Evolutionary conservation across 345 rosid genomes (phyloP).

Genomic region (Atalantia buxifolia): DNA sequence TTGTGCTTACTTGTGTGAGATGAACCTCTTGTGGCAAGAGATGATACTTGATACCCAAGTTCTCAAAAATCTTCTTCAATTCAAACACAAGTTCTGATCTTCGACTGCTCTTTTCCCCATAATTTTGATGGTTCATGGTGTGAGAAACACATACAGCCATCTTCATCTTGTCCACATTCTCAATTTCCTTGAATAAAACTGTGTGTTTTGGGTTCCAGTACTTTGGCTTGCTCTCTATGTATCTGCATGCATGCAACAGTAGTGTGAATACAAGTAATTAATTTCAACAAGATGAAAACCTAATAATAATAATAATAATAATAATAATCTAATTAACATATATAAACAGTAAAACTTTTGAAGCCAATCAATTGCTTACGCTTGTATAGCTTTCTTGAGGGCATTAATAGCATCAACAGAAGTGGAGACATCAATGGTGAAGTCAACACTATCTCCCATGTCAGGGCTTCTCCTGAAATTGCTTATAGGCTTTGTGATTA

Average conservation of each 20-base stretch:
- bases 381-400: slow-evolving; percentile 52
- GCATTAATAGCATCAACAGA: slow-evolving; percentile 42
- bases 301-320: too few relatives aligned
- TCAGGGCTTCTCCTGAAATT: slow-evolving; percentile 60
- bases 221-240: slow-evolving; percentile 56
- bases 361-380: slow-evolving; percentile 20
- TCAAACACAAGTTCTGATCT: slow-evolving; percentile 50
- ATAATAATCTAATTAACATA: too few relatives aligned
- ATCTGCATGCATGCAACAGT: slow-evolving; percentile 23
- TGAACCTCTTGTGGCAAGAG: slow-evolving; percentile 55
- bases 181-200: slow-evolving; percentile 47
- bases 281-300: too few relatives aligned
- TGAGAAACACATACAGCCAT: slow-evolving; percentile 40
- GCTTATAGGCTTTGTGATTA: slow-evolving; percentile 57
- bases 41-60: slow-evolving; percentile 44
- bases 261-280: too few relatives aligned
- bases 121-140: slow-evolving; percentile 66
- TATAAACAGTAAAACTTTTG: neutral
- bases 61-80: slow-evolving; percentile 49
- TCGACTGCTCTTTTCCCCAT: slow-evolving; percentile 40
- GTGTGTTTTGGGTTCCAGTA: slow-evolving; percentile 52
- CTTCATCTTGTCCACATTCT: slow-evolving; percentile 48
- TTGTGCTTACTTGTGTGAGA: slow-evolving; percentile 29
- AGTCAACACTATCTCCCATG: slow-evolving; percentile 47
- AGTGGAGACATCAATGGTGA: slow-evolving; percentile 47